Percentiles rank a stretch among this genome's conserved stretches.
Conservation (phyloP, 345 rosid genomes). For the Eutrema japonicum region DNA sequence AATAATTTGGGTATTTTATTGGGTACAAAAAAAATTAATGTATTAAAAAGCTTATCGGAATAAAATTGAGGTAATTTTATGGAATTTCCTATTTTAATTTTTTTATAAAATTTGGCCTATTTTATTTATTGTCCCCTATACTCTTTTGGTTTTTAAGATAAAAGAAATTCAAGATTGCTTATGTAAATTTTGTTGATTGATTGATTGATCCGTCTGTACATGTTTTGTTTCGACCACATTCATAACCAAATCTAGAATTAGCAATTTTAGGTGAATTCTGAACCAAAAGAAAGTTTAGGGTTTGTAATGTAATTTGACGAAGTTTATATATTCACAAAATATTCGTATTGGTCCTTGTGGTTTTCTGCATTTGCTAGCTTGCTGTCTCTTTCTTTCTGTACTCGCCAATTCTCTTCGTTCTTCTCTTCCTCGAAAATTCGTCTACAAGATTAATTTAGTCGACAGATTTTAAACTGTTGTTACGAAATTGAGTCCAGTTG, state of each 20-base stretch:
- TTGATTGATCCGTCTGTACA: slow-evolving; percentile 23
- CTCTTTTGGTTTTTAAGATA: slow-evolving; percentile 4
- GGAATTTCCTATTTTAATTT: too few relatives aligned
- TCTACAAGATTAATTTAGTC: too few relatives aligned
- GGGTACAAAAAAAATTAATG: too few relatives aligned
- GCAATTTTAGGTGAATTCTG: background rate
- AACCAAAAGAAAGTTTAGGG: slow-evolving; percentile 18
- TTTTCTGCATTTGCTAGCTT: background rate
- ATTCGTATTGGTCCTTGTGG: background rate
- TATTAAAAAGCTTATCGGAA: too few relatives aligned
- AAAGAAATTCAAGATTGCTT: background rate
- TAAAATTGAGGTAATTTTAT: too few relatives aligned
- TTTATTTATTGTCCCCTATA: too few relatives aligned
- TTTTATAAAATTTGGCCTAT: too few relatives aligned
- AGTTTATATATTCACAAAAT: background rate
- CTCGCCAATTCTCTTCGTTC: too few relatives aligned
- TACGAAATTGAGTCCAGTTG: background rate
- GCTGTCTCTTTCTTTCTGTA: background rate
- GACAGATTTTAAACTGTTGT: background rate
- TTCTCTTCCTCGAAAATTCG: too few relatives aligned
- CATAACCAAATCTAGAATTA: background rate
- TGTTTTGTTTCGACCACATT: slow-evolving; percentile 12
- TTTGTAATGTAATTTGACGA: slow-evolving; percentile 7
- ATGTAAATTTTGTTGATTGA: slow-evolving; percentile 33
- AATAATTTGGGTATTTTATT: too few relatives aligned